Conservation (phyloP, 2,329 filamentous ascomycete species). For the Apiospora aurea region DNA sequence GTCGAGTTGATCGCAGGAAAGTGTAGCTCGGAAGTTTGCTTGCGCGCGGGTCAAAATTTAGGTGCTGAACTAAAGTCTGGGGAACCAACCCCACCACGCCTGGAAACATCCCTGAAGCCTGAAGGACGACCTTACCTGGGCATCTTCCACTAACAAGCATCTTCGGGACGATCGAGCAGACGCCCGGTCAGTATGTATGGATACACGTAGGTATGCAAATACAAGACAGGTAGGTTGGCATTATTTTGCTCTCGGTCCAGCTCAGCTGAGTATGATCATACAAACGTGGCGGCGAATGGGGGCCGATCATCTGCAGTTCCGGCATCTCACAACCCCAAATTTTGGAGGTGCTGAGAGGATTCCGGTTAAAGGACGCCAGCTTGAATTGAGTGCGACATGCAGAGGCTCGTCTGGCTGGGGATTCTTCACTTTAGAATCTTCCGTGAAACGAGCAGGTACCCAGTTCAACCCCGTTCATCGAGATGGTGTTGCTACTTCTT, state of each 20-base stretch:
- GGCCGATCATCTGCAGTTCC: not conserved
- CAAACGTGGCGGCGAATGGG: not conserved
- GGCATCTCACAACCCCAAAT: not conserved
- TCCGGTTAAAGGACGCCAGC: not conserved
- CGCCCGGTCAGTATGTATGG: no score
- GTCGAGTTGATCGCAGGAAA: not conserved
- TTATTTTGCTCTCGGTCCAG: no score
- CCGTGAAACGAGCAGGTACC: not conserved
- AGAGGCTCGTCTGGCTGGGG: not conserved
- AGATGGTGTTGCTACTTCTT: not conserved
- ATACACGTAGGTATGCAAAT: no score
- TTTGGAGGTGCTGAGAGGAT: not conserved
- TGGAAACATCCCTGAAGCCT: not conserved
- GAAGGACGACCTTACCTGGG: not conserved
- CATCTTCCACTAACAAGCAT: no score
- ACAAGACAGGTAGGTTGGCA: no score
- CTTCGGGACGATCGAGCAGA: no score
- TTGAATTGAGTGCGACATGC: not conserved
- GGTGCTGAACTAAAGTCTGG: conserved; percentile 13
- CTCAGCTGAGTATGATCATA: no score
- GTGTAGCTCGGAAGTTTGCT: not conserved
- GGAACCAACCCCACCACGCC: not conserved
- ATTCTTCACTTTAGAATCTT: not conserved
- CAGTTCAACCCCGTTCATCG: not conserved
- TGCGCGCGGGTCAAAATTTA: not conserved